phyloP scores from a whole-genome alignment of 1,284 basidiomycete species.

The Cutaneotrichosporon mucoides region DNA sequence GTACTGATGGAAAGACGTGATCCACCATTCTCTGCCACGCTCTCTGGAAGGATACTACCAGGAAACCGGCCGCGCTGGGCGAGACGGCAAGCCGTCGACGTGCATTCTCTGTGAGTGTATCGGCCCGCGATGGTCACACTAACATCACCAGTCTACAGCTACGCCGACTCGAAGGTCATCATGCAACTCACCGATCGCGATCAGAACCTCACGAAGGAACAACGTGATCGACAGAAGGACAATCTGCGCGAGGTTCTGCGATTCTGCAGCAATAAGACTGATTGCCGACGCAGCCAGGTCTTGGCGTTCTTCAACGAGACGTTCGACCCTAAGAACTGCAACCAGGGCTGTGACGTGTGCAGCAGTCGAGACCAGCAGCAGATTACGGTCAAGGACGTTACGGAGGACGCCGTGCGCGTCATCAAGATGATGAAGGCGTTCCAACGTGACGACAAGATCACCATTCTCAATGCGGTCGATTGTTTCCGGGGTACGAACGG shows the following conservation, averaged over 20 bases:
- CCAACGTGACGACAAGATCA: conserved; percentile 30
- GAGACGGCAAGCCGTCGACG: conserved; percentile 64
- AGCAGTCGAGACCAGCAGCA: conserved; percentile 29
- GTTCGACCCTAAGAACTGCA: conserved; percentile 43
- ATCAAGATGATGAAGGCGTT: conserved; percentile 38
- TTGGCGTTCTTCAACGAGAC: conserved; percentile 55
- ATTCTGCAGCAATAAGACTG: conserved; percentile 75
- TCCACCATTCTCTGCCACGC: conserved; percentile 67
- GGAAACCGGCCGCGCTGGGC: conserved; percentile 78
- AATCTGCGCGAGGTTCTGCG: conserved; percentile 60
- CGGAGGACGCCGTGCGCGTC: conserved; percentile 31
- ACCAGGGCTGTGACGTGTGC: conserved; percentile 48
- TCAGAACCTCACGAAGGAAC: conserved; percentile 51
- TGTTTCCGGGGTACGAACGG: conserved; percentile 43
- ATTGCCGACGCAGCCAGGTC: conserved; percentile 82
- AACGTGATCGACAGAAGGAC: conserved; percentile 59
- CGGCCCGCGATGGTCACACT: conserved; percentile 26
- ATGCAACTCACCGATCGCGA: conserved; percentile 58
- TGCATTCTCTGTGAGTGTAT: conserved; percentile 57
- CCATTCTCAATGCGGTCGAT: conserved; percentile 38
- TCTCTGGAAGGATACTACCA: conserved; percentile 74
- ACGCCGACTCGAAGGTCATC: conserved; percentile 53
- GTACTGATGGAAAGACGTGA: conserved; percentile 58
- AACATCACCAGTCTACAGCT: conserved; percentile 56
- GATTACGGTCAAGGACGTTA: conserved; percentile 39